phyloP scores from a whole-genome alignment of 2,329 filamentous ascomycete genomes.

The Fusarium sp. region DNA sequence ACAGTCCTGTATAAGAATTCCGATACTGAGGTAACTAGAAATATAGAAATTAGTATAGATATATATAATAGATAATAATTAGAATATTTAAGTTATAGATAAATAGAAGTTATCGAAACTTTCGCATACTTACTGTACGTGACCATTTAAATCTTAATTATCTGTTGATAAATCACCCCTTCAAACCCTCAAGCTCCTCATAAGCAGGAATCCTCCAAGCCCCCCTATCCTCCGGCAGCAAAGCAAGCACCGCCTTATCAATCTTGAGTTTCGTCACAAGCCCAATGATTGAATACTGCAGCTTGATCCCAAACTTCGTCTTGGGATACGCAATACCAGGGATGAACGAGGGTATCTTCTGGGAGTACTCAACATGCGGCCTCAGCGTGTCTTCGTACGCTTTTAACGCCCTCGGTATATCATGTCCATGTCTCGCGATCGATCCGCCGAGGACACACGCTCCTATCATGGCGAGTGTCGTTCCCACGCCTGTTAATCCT shows the following conservation, averaged over 20 bases:
- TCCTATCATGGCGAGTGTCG: conserved; percentile 59
- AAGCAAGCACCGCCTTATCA: conserved; percentile 28
- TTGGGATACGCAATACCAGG: conserved; percentile 47
- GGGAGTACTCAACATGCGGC: conserved; percentile 57
- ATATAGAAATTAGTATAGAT: no score
- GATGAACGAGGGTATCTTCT: conserved; percentile 52
- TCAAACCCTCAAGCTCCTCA: neutral
- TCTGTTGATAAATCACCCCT: neutral
- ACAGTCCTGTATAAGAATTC: no score
- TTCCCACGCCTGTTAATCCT: conserved; percentile 63
- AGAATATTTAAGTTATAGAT: no score
- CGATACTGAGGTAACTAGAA: no score
- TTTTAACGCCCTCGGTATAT: conserved; percentile 50
- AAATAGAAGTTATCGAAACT: no score
- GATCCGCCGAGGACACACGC: conserved; percentile 67
- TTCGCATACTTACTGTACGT: no score
- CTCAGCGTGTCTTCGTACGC: conserved; percentile 58
- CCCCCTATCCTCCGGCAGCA: conserved; percentile 28
- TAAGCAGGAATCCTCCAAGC: conserved; percentile 34
- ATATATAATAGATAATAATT: no score
- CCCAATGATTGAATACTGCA: conserved; percentile 35
- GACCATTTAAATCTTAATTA: no score
- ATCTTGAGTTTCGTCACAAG: conserved; percentile 30
- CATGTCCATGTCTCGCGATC: conserved; percentile 47
- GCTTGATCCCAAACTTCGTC: conserved; percentile 48